Evolutionary conservation across 2,329 filamentous ascomycete species (phyloP), one percentile per base, ranked within the genome.

Genomic region (Lasiodiplodia sp.): DNA sequence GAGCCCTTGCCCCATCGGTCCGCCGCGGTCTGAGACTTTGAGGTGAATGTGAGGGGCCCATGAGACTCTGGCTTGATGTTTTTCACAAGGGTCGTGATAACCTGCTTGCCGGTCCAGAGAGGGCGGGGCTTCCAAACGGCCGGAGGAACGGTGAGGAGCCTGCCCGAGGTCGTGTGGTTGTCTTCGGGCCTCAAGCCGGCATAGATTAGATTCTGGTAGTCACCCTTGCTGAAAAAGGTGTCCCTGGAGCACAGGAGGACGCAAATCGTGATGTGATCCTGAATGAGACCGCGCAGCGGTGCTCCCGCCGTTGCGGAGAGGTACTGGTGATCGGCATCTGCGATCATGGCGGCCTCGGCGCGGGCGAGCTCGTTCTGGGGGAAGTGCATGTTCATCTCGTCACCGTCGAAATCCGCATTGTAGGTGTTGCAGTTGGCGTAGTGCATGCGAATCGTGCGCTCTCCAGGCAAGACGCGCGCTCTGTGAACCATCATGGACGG

Each of bases 371-470:
- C 96, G 73, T 97, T 98, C 75, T 99, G 96, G 1, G 96, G 96
- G 76, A 99, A 98, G 81, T 99, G 96, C 94, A 99, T 96, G 80
- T 99, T 99, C 96, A 99, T 99, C 81, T 99, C 96, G 78, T 99
- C 96, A 79, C 96, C 96, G 76, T 99, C 96, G 77, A 99, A 99
- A 86, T 99, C 96, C 38, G 96, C 96, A 75, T 99, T 99, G 85
- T 99, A 99, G 0, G 96, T 97, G 77, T 99, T 99, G 80, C 96
- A 98, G 79, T 99, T 99, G 75, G 96, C 95, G 82, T 99, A 99
- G 83, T 99, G 96, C 95, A 99, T 98, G 72, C 96, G 94, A 78
- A 99, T 94, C 0, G 96, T 98, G 82, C 97, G 97, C 80, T 99
- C 96, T 44, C 94, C 94, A 0, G 93, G 92, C 21, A 99, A 83